Evolutionary conservation across 1,284 basidiomycete genomes (phyloP).

Genomic region (Cutaneotrichosporon mucoides): DNA sequence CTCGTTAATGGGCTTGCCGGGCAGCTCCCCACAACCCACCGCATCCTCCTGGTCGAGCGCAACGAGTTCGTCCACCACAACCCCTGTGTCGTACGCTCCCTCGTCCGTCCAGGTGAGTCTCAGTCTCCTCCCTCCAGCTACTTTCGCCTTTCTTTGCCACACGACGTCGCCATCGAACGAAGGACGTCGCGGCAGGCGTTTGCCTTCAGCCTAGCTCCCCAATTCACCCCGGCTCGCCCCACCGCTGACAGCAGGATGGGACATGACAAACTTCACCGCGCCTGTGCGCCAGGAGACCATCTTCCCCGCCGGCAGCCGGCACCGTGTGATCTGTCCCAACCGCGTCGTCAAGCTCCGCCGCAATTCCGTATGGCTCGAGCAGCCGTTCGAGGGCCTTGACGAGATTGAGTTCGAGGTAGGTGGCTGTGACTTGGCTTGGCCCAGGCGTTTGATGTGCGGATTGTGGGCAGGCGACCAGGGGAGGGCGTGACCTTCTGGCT

Average conservation of each 20-base stretch:
- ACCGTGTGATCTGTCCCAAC: conserved; percentile 39
- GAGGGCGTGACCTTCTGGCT: too few species aligned
- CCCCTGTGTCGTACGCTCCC: conserved; percentile 45
- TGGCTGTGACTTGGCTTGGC: too few species aligned
- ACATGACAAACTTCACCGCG: conserved; percentile 37
- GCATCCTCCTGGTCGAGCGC: conserved; percentile 51
- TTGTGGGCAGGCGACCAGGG: too few species aligned
- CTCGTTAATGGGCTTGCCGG: conserved; percentile 41
- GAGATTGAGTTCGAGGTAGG: conserved; percentile 46
- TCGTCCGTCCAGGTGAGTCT: conserved; percentile 47
- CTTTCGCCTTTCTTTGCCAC: too few species aligned
- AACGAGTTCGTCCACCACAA: conserved; percentile 46
- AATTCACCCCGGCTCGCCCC: too few species aligned
- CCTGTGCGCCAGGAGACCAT: conserved; percentile 37
- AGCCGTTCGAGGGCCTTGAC: conserved; percentile 41
- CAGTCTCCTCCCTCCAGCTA: too few species aligned
- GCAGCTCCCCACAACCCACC: conserved; percentile 46
- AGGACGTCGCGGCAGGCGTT: too few species aligned
- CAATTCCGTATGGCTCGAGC: conserved; percentile 39
- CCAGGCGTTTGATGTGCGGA: too few species aligned
- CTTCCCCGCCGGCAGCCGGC: conserved; percentile 33
- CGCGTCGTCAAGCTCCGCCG: conserved; percentile 44
- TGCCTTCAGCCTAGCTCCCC: too few species aligned
- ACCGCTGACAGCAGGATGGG: conserved; percentile 31
- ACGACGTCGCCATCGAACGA: too few species aligned